These are phyloP conservation scores for Metarhizium guizhouense DNA, from an alignment of 2,329 filamentous ascomycete genomes.

Conservation along the genomic window DNA sequence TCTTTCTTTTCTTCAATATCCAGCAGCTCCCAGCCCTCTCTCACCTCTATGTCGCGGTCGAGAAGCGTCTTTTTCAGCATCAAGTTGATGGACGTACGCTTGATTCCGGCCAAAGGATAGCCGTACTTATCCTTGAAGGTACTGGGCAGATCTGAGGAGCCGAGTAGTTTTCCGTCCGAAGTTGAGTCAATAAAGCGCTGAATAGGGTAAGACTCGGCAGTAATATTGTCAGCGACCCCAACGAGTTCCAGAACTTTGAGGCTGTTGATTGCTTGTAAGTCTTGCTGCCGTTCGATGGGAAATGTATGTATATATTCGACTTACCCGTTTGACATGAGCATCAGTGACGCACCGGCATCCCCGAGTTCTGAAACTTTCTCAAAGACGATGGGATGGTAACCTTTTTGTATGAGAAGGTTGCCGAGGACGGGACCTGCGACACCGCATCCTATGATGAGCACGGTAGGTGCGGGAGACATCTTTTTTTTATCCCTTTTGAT, in stretches of 20 bases:
- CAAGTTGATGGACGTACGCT: slow-evolving; percentile 12
- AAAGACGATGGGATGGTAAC: slow-evolving; percentile 17
- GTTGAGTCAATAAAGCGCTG: slow-evolving; percentile 11
- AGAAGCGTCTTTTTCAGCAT: slow-evolving; percentile 9
- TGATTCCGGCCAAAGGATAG: slow-evolving; percentile 13
- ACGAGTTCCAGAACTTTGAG: slow-evolving; percentile 15
- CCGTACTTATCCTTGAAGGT: slow-evolving; percentile 12
- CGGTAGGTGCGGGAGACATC: slow-evolving; percentile 5
- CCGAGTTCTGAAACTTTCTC: slow-evolving; percentile 13
- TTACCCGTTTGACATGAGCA: slow-evolving; percentile 17
- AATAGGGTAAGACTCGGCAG: slow-evolving; percentile 9
- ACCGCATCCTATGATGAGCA: slow-evolving; percentile 17
- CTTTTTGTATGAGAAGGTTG: slow-evolving; percentile 14
- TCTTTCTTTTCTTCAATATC: slow-evolving; percentile 11
- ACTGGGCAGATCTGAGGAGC: slow-evolving; percentile 10
- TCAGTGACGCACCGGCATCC: slow-evolving; percentile 16
- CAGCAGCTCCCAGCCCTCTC: slow-evolving; percentile 16
- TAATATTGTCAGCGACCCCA: slow-evolving; percentile 8
- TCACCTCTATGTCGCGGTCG: slow-evolving; percentile 11
- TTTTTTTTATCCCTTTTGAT: too few species aligned
- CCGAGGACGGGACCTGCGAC: slow-evolving; percentile 15
- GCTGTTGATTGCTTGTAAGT: background rate
- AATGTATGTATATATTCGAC: background rate
- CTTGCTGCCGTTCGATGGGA: too few species aligned
- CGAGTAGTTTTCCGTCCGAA: slow-evolving; percentile 11